A percentile compares a stretch with the other conserved stretches of the same genome.
Evolutionary conservation across 2,329 filamentous ascomycete genomes (phyloP).

Genomic region (Botrytis medusae): DNA sequence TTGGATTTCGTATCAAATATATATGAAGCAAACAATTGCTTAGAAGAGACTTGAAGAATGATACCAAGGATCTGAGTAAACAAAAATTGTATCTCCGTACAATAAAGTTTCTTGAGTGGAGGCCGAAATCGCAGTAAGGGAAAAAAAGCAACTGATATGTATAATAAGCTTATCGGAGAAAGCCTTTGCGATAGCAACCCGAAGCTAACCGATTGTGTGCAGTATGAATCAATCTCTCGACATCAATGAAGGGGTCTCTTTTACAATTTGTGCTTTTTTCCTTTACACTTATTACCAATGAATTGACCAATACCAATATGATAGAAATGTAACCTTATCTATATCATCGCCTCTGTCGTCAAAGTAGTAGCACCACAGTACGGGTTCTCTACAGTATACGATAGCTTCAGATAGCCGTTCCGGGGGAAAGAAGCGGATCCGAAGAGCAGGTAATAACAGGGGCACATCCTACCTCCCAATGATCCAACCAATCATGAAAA

Average conservation of each 20-base stretch:
- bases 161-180: constrained; percentile 10
- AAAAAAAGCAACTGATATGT: constrained; percentile 1
- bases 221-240: neutral
- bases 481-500: neutral
- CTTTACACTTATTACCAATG: neutral
- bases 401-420: constrained; percentile 1
- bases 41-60: neutral
- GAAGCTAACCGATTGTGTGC: constrained; percentile 3
- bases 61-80: neutral
- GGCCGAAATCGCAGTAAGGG: constrained; percentile 4
- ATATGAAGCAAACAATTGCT: neutral
- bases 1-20: neutral
- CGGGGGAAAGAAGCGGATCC: constrained; percentile 14
- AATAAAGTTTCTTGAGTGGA: constrained; percentile 1
- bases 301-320: too few species aligned
- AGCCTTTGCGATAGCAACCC: neutral
- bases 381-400: neutral
- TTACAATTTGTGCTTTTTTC: neutral
- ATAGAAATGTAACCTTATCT: neutral
- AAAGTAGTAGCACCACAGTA: neutral
- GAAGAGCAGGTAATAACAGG: neutral
- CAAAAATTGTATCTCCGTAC: constrained; percentile 2
- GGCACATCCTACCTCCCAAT: neutral
- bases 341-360: neutral
- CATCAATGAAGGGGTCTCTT: neutral